Percentiles rank a stretch among this genome's conserved stretches.
These are phyloP conservation scores for Verticillium alfalfae DNA, from an alignment of 2,329 filamentous ascomycete genomes.

Conservation along the genomic window DNA sequence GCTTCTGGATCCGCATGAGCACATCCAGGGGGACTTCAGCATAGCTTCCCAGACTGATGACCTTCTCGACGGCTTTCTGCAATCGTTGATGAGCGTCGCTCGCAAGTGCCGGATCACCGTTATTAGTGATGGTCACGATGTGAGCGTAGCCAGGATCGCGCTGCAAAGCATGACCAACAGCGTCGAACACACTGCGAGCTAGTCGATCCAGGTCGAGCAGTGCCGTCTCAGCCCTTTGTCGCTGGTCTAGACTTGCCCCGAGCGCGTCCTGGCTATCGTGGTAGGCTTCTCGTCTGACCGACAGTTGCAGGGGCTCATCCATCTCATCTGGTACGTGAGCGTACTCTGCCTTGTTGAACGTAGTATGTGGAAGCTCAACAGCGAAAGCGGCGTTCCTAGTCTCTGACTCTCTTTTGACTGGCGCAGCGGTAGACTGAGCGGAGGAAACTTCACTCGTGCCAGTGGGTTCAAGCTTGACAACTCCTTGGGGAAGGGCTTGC, in stretches of 20 bases:
- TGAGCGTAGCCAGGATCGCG: constrained; percentile 50
- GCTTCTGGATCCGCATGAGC: constrained; percentile 66
- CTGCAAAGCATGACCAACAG: constrained; percentile 63
- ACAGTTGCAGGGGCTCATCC: constrained; percentile 41
- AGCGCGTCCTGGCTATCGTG: constrained; percentile 40
- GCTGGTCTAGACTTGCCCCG: constrained; percentile 67
- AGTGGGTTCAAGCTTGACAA: not conserved
- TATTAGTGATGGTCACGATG: constrained; percentile 46
- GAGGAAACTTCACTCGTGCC: not conserved
- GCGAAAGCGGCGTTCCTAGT: constrained; percentile 22
- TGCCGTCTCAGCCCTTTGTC: constrained; percentile 72
- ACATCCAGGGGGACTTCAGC: constrained; percentile 68
- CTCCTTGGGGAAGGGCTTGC: not conserved
- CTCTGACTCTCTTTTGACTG: not conserved
- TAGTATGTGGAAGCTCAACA: constrained; percentile 39
- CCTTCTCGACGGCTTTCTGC: constrained; percentile 68
- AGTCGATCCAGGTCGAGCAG: constrained; percentile 65
- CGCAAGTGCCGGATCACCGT: constrained; percentile 62
- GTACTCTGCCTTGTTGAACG: constrained; percentile 49
- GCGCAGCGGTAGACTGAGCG: not conserved
- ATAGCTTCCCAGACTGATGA: constrained; percentile 64
- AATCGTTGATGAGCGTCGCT: constrained; percentile 63
- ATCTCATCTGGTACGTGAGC: constrained; percentile 38
- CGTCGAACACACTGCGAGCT: constrained; percentile 67
- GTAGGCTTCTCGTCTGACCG: constrained; percentile 38